Evolutionary conservation across 805 yeast species (phyloP).

Genomic region (Millerozyma miso): DNA sequence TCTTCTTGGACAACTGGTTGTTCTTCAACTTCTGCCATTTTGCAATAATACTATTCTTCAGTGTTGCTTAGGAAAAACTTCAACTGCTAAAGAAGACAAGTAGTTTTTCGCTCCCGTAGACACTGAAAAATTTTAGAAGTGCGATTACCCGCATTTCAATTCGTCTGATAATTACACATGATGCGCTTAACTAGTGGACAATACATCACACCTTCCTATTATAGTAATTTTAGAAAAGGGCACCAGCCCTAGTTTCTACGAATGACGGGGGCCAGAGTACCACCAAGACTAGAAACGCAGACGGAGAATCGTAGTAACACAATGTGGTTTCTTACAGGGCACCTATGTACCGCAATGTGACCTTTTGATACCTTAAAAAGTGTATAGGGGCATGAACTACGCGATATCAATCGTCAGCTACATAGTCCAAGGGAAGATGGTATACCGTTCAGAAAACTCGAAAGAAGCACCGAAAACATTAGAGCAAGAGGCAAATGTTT

Average conservation of each 20-base stretch:
- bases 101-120: slow-evolving; percentile 1
- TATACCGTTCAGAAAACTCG: too few relatives aligned
- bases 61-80: slow-evolving; percentile 2
- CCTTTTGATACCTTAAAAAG: too few relatives aligned
- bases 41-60: slow-evolving; percentile 17
- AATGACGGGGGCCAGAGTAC: too few relatives aligned
- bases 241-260: slow-evolving; percentile 11
- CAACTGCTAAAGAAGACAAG: slow-evolving; percentile 9
- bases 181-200: slow-evolving; percentile 4
- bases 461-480: too few relatives aligned
- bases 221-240: slow-evolving; percentile 7
- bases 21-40: slow-evolving; percentile 84
- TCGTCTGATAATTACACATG: slow-evolving; percentile 1
- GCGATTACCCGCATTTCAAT: slow-evolving; percentile 10
- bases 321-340: too few relatives aligned
- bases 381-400: too few relatives aligned
- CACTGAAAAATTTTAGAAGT: slow-evolving; percentile 7
- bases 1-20: slow-evolving; percentile 83
- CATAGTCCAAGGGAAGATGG: too few relatives aligned
- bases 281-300: too few relatives aligned
- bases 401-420: too few relatives aligned
- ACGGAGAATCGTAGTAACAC: too few relatives aligned
- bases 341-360: too few relatives aligned
- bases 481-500: too few relatives aligned
- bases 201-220: slow-evolving; percentile 10